Evolutionary conservation across 768 basidiomycete genomes (phyloP).

Genomic region (Solioccasus polychromus): DNA sequence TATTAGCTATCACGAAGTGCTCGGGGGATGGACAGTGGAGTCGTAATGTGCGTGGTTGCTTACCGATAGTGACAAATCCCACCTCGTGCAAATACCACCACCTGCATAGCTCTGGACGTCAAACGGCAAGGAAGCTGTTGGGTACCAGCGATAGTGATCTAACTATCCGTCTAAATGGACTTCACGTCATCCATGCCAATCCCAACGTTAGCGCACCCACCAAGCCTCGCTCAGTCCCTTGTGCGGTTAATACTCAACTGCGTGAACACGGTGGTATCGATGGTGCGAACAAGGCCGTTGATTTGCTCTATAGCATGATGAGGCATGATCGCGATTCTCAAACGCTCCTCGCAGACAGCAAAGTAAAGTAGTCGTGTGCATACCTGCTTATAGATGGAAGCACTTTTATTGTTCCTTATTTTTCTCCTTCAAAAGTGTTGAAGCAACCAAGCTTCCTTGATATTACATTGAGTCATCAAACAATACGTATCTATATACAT

Average conservation of each 20-base stretch:
- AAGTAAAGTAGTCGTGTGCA: slow-evolving; percentile 98
- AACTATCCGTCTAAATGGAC: slow-evolving; percentile 85
- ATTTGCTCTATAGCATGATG: slow-evolving; percentile 92
- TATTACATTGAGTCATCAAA: background rate
- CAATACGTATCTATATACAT: too few relatives aligned
- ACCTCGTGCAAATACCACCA: too few relatives aligned
- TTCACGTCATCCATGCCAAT: slow-evolving; percentile 49
- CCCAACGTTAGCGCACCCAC: slow-evolving; percentile 91
- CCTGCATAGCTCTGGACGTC: too few relatives aligned
- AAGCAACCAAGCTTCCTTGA: too few relatives aligned
- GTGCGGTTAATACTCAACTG: slow-evolving; percentile 85
- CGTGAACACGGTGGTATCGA: slow-evolving; percentile 82
- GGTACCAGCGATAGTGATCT: slow-evolving; percentile 59
- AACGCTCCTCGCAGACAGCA: slow-evolving; percentile 89
- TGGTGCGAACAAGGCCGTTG: slow-evolving; percentile 68
- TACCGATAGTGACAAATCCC: too few relatives aligned
- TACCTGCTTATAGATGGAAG: too few relatives aligned
- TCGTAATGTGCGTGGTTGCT: too few relatives aligned
- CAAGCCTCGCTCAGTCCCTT: slow-evolving; percentile 75
- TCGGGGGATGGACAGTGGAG: too few relatives aligned
- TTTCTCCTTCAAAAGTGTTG: too few relatives aligned
- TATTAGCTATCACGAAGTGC: too few relatives aligned
- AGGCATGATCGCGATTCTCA: slow-evolving; percentile 96
- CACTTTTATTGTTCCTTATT: too few relatives aligned
- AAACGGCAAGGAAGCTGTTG: too few relatives aligned